phyloP scores from a whole-genome alignment of 2,329 filamentous ascomycete genomes.

The Penicillium polonicum region DNA sequence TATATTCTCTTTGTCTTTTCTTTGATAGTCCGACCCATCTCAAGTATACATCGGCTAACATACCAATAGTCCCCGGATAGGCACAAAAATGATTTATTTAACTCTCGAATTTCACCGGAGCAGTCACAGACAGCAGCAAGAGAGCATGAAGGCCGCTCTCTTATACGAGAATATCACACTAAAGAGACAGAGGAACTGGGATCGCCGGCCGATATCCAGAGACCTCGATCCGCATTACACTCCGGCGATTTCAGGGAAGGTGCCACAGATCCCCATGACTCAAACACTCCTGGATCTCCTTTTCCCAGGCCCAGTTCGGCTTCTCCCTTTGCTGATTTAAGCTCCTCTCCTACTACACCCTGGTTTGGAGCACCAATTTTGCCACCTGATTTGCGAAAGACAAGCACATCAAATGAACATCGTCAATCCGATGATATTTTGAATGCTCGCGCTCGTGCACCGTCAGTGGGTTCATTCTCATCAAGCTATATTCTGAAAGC shows the following conservation, averaged over 20 bases:
- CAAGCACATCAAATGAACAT: not conserved
- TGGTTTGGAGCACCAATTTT: constrained; percentile 49
- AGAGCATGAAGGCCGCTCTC: constrained; percentile 15
- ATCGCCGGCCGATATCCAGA: constrained; percentile 67
- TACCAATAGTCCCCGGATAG: constrained; percentile 8
- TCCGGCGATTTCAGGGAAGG: constrained; percentile 61
- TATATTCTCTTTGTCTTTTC: not conserved
- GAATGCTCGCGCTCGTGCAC: constrained; percentile 47
- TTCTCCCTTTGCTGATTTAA: constrained; percentile 23
- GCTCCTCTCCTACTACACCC: constrained; percentile 57
- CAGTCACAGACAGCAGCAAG: constrained; percentile 20
- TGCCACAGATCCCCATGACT: constrained; percentile 18
- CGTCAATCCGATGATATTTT: constrained; percentile 19
- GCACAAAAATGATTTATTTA: constrained; percentile 4
- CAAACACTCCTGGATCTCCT: constrained; percentile 25
- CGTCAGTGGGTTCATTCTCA: constrained; percentile 68
- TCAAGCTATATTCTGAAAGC: constrained; percentile 81
- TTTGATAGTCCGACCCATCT: not conserved
- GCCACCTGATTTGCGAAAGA: constrained; percentile 10
- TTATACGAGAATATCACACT: constrained; percentile 27
- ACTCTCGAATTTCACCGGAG: constrained; percentile 29
- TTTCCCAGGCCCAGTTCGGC: constrained; percentile 18
- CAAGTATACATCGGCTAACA: constrained; percentile 8
- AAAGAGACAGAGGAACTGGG: constrained; percentile 48
- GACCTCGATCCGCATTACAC: constrained; percentile 72